Evolutionary conservation across 331 rosid genomes (phyloP).

Genomic region (Cucumis variabilis): DNA sequence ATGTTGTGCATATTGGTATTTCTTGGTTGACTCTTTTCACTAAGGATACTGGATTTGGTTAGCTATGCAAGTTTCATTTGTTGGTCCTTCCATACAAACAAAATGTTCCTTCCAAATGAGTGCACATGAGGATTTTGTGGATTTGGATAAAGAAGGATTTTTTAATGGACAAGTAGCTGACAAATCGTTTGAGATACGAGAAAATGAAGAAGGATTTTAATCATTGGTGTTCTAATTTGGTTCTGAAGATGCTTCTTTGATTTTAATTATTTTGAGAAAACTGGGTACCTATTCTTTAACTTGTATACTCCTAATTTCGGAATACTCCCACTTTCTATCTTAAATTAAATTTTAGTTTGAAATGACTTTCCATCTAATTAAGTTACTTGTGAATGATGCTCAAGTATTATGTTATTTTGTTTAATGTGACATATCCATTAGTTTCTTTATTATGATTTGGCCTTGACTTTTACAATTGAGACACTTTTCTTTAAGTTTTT

Average conservation of each 20-base stretch:
- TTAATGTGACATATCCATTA: not conserved
- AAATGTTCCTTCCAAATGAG: slow-evolving; percentile 79
- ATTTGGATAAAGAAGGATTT: slow-evolving; percentile 68
- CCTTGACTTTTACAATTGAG: too few relatives aligned
- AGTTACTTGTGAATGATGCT: not conserved
- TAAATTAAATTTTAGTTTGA: too few relatives aligned
- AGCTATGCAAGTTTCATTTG: slow-evolving; percentile 40
- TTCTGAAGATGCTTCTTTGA: too few relatives aligned
- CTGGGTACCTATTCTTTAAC: too few relatives aligned
- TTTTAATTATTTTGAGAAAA: too few relatives aligned
- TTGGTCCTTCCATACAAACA: slow-evolving; percentile 55
- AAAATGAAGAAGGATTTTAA: too few relatives aligned
- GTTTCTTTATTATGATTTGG: not conserved
- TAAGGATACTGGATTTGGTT: slow-evolving; percentile 38
- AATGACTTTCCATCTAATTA: not conserved
- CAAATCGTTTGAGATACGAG: too few relatives aligned
- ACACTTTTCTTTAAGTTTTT: not conserved
- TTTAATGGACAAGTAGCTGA: slow-evolving; percentile 44
- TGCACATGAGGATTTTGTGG: slow-evolving; percentile 88
- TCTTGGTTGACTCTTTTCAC: not conserved
- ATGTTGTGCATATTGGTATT: too few relatives aligned
- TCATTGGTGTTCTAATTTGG: too few relatives aligned
- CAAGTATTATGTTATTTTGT: not conserved
- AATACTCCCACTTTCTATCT: too few relatives aligned
- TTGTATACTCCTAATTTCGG: not conserved